Base-by-base conservation (phyloP, 2,329 filamentous ascomycete genomes). In the Trichoderma harzianum region DNA sequence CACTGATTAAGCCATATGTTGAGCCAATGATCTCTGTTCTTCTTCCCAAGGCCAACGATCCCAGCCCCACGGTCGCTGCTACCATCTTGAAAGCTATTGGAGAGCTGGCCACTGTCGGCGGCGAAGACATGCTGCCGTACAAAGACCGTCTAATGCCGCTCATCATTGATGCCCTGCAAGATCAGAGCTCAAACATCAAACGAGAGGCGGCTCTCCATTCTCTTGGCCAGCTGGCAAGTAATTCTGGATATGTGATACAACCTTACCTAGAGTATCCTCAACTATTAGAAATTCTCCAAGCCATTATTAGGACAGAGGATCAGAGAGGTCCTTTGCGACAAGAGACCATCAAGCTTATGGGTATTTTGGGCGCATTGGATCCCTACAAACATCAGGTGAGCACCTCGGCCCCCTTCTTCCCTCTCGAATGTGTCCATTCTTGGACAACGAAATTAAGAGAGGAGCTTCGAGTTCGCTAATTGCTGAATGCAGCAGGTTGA, bases 211-310 rank as follows among this genome's bases (percentile, higher is more conserved):
- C 96, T 3, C 86, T 99, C 36, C 93, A 93, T 75, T 96, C 96
- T 0, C 86, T 99, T 0, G 95, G 95, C 24, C 95, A 98, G 79
- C 85, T 99, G 69, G 94, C 96, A 7, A 97, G 94, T 78, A 98
- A 97, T 81, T 96, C 95, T 14, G 96, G 97, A 76, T 99, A 99
- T 82, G 97, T 99, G 67, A 98, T 99, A 73, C 91, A 95, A 70
- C 97, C 97, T 0, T 99, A 99, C 77, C 87, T 95, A 62, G 95
- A 99, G 73, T 97, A 98, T 77, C 96, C 97, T 0, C 92, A 98
- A 78, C 88, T 99, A 10, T 90, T 99, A 63, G 94, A 96, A 73
- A 93, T 98, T 32, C 84, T 99, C 12, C 95, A 98, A 79, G 93
- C 92, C 75, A 97, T 99, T 76, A 96, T 98, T 76, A 93, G 97